A percentile compares a stretch with the other conserved stretches of the same genome.
Evolutionary conservation across 768 basidiomycete genomes (phyloP).

Genomic region (Cystoderma amianthinum): DNA sequence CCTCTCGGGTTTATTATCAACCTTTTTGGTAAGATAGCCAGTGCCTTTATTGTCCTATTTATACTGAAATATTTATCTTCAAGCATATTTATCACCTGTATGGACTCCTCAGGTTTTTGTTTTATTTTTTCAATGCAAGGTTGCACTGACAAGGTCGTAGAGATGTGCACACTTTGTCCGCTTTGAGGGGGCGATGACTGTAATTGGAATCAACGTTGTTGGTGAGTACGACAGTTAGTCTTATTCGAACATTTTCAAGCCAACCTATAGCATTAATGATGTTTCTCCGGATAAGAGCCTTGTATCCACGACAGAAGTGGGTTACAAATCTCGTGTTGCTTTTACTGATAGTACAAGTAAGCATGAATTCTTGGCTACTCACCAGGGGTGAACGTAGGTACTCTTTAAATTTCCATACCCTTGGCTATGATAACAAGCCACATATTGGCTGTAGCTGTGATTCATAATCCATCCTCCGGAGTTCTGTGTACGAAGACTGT

Average conservation of each 20-base stretch:
- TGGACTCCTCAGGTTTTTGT: too few species aligned
- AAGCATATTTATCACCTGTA: too few species aligned
- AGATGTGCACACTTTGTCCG: slow-evolving; percentile 42
- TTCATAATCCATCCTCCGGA: slow-evolving; percentile 29
- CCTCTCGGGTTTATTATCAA: slow-evolving; percentile 59
- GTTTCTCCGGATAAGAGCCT: slow-evolving; percentile 41
- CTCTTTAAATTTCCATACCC: neutral
- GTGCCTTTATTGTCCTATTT: too few species aligned
- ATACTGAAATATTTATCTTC: too few species aligned
- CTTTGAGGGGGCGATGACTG: slow-evolving; percentile 46
- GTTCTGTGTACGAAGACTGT: slow-evolving; percentile 18
- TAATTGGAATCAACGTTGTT: slow-evolving; percentile 44
- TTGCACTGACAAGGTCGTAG: too few species aligned
- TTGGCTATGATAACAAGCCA: too few species aligned
- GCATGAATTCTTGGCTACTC: slow-evolving; percentile 49
- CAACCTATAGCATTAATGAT: too few species aligned
- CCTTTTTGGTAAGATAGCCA: too few species aligned
- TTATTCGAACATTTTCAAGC: too few species aligned
- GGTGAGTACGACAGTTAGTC: too few species aligned
- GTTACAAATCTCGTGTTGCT: slow-evolving; percentile 18
- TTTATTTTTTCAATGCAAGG: too few species aligned
- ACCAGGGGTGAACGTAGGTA: slow-evolving; percentile 39
- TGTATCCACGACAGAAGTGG: slow-evolving; percentile 27
- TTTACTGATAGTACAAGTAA: slow-evolving; percentile 36
- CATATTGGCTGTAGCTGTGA: slow-evolving; percentile 21